Conservation (phyloP, 192 early-diverging fungal genomes). For the Backusella tarrabulga region DNA sequence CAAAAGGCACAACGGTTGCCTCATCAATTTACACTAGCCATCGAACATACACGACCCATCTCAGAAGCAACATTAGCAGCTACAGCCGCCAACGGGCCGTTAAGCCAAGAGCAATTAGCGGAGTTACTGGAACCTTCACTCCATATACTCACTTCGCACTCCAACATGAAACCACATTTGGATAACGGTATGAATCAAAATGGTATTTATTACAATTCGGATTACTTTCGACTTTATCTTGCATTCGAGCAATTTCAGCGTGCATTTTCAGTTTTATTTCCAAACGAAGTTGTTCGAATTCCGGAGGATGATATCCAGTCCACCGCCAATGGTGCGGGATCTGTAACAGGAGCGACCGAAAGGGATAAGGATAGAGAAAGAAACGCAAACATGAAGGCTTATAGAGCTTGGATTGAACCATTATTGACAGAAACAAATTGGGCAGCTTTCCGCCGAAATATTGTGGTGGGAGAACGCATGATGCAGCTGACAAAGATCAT, state of each 20-base stretch:
- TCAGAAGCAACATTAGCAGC: constrained; percentile 8
- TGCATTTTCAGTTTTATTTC: constrained; percentile 28
- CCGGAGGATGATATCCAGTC: constrained; percentile 5
- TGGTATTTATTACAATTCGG: constrained; percentile 41
- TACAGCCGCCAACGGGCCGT: neutral
- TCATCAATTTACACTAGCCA: constrained; percentile 29
- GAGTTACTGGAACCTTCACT: constrained; percentile 30
- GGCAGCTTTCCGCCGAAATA: constrained; percentile 41
- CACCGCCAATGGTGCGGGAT: neutral
- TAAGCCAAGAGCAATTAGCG: constrained; percentile 3
- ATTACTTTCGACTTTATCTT: constrained; percentile 40
- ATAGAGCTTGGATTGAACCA: constrained; percentile 37
- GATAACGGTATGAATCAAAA: constrained; percentile 48
- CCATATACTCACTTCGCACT: constrained; percentile 20
- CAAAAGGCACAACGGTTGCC: constrained; percentile 32
- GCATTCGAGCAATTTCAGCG: constrained; percentile 41
- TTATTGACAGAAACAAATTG: constrained; percentile 37
- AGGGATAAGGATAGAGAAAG: constrained; percentile 34
- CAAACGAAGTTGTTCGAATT: constrained; percentile 20
- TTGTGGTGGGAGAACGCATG: constrained; percentile 42
- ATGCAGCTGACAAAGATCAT: constrained; percentile 34
- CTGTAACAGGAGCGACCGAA: constrained; percentile 1
- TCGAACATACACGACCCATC: constrained; percentile 10
- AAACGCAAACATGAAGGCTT: constrained; percentile 39
- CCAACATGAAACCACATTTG: constrained; percentile 40